These are phyloP conservation scores for Cladophialophora yegresii DNA, from an alignment of 2,329 filamentous ascomycete genomes.

Conservation along the genomic window DNA sequence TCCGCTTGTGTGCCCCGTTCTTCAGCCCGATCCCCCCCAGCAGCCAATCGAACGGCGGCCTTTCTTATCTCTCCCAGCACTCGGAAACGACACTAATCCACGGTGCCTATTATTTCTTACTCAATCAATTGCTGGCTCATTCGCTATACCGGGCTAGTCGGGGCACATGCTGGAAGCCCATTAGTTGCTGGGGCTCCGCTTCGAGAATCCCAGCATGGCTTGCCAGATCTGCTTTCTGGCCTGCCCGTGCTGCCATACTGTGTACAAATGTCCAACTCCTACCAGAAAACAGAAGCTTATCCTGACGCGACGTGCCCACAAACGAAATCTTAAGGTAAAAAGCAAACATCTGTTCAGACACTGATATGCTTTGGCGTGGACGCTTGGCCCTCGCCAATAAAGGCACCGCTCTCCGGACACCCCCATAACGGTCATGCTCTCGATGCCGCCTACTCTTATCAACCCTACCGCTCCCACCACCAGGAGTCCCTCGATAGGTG, in stretches of 20 bases:
- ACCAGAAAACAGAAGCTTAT: constrained; percentile 26
- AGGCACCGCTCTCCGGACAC: constrained; percentile 16
- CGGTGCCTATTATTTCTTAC: constrained; percentile 28
- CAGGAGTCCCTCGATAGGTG: constrained; percentile 3
- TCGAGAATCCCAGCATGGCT: constrained; percentile 1
- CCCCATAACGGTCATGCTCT: constrained; percentile 30
- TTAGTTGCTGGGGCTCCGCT: constrained; percentile 20
- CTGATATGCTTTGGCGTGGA: constrained; percentile 4
- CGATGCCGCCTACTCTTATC: constrained; percentile 26
- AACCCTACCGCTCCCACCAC: constrained; percentile 14
- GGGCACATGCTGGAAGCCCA: constrained; percentile 7
- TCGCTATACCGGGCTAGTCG: constrained; percentile 15
- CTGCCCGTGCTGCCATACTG: constrained; percentile 3
- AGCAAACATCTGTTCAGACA: constrained; percentile 7
- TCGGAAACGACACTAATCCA: constrained; percentile 15
- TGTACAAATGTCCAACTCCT: constrained; percentile 6
- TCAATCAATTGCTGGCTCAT: constrained; percentile 34
- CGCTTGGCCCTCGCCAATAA: constrained; percentile 19
- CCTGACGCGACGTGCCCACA: constrained; percentile 17
- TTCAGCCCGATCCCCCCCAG: background rate
- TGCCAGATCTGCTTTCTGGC: constrained; percentile 23
- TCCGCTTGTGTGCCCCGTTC: constrained; percentile 5
- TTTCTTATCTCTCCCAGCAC: constrained; percentile 30
- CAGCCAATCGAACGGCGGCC: constrained; percentile 6
- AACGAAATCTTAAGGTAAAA: constrained; percentile 7